Conservation (phyloP, 148 eudicot species). For the Beta vulgaris region DNA sequence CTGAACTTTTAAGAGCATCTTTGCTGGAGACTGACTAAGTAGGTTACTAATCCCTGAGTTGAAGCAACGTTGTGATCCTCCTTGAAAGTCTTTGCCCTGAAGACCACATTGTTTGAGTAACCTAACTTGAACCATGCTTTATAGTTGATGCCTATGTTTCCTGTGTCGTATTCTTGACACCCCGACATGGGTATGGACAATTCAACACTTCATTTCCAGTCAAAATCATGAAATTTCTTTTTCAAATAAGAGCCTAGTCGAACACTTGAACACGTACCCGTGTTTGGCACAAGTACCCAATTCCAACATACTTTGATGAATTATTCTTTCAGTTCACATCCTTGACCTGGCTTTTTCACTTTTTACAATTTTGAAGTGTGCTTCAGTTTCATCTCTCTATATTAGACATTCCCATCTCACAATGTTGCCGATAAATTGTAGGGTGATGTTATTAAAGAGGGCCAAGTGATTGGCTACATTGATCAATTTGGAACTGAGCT, state of each 20-base stretch:
- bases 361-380: too few relatives aligned
- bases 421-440: conserved; percentile 28
- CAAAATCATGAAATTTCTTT: too few relatives aligned
- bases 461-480: conserved; percentile 74
- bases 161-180: too few relatives aligned
- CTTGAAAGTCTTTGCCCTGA: neutral
- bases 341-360: neutral
- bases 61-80: neutral
- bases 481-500: conserved; percentile 83
- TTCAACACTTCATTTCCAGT: too few relatives aligned
- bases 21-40: neutral
- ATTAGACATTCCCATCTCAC: neutral
- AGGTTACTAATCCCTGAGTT: neutral
- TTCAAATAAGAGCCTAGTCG: too few relatives aligned
- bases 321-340: neutral
- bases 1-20: neutral
- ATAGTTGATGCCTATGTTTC: neutral
- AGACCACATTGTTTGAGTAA: neutral
- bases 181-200: too few relatives aligned
- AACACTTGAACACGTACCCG: too few relatives aligned
- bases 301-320: too few relatives aligned
- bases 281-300: too few relatives aligned
- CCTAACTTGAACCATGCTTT: neutral
- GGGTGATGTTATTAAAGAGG: conserved; percentile 89
- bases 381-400: too few relatives aligned